A percentile compares a stretch with the other conserved stretches of the same genome.
Conservation (phyloP, 2,329 filamentous ascomycete genomes). For the Dissoconium aciculare region DNA sequence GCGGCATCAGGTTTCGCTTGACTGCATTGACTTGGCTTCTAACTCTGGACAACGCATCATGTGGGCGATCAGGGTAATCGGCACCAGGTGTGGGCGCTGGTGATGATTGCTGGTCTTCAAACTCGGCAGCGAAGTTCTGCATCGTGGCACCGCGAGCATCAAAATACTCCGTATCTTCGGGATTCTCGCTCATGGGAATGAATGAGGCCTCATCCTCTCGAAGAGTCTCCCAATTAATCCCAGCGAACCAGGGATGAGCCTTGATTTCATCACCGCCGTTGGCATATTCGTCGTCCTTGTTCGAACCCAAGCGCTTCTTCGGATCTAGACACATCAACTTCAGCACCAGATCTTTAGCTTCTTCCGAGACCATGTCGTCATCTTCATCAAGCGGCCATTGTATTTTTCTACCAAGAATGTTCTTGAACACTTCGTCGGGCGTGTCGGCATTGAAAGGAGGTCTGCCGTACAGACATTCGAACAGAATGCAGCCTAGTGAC, state of each 20-base stretch:
- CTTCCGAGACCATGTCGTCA: constrained; percentile 56
- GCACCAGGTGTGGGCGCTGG: constrained; percentile 52
- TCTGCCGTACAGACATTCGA: constrained; percentile 85
- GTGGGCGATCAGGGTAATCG: constrained; percentile 77
- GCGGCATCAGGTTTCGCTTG: constrained; percentile 82
- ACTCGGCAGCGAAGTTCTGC: constrained; percentile 82
- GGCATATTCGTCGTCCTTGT: constrained; percentile 64
- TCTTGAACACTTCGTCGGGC: constrained; percentile 90
- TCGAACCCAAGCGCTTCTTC: constrained; percentile 66
- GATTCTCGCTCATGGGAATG: constrained; percentile 79
- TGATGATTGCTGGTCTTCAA: constrained; percentile 75
- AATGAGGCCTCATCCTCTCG: constrained; percentile 95
- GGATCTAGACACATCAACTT: constrained; percentile 77
- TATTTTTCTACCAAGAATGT: constrained; percentile 78
- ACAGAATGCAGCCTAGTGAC: constrained; percentile 97
- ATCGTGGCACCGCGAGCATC: constrained; percentile 81
- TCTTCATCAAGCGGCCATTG: constrained; percentile 82
- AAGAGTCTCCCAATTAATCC: constrained; percentile 75
- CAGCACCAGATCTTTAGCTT: constrained; percentile 91
- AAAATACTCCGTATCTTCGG: constrained; percentile 96
- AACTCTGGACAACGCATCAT: constrained; percentile 84
- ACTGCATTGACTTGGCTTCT: constrained; percentile 64
- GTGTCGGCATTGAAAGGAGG: constrained; percentile 86
- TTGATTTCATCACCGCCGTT: constrained; percentile 87
- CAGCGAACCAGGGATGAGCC: constrained; percentile 74